A percentile compares a stretch with the other conserved stretches of the same genome.
Conservation (phyloP, 768 basidiomycete species). For the Lepiota brunneoincarnata region DNA sequence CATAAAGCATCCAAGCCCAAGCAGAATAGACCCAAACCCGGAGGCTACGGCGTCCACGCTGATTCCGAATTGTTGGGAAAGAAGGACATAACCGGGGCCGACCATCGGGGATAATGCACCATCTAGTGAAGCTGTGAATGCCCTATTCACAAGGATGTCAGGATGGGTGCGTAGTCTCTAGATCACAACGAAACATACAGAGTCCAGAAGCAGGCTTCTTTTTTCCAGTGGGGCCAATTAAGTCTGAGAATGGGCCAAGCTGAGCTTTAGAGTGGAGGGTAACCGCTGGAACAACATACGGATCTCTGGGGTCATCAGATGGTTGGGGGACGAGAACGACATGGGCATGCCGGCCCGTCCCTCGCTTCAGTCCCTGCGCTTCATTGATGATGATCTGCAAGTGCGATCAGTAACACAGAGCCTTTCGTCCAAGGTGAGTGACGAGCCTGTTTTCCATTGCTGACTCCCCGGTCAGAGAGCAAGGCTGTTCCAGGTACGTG, state of each 20-base stretch:
- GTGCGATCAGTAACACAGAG: neutral
- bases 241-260: conserved; percentile 20
- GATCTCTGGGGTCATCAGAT: conserved; percentile 40
- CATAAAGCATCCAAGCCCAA: conserved; percentile 43
- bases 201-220: conserved; percentile 45
- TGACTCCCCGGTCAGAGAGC: conserved; percentile 34
- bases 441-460: conserved; percentile 30
- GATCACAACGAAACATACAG: conserved; percentile 22
- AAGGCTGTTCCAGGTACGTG: conserved; percentile 39
- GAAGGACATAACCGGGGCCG: conserved; percentile 38
- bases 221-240: conserved; percentile 45
- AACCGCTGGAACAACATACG: conserved; percentile 24
- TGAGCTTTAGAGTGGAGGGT: neutral
- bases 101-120: conserved; percentile 42
- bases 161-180: too few species aligned
- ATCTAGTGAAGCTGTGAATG: conserved; percentile 38
- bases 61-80: conserved; percentile 38
- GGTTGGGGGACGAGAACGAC: conserved; percentile 42
- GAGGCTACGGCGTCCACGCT: conserved; percentile 41
- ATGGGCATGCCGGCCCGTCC: conserved; percentile 34
- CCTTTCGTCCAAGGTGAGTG: neutral
- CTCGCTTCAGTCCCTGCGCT: conserved; percentile 32
- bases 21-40: conserved; percentile 37
- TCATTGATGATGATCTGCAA: conserved; percentile 29
- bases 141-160: conserved; percentile 19